These are phyloP conservation scores for Triangularia verruculosa DNA, from an alignment of 2,329 filamentous ascomycete genomes.

Conservation along the genomic window DNA sequence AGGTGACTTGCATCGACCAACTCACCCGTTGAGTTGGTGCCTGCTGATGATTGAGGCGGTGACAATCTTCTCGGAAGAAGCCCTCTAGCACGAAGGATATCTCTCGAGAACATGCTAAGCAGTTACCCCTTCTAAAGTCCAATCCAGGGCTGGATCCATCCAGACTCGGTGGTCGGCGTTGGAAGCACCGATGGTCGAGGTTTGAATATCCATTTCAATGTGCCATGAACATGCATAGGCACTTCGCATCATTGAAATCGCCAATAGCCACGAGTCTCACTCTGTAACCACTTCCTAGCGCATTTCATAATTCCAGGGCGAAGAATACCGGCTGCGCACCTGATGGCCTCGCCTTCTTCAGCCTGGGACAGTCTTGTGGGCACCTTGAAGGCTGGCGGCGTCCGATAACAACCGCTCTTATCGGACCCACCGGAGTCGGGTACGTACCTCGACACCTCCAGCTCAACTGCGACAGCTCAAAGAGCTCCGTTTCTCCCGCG, in stretches of 20 bases:
- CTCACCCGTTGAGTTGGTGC: neutral
- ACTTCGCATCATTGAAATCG: neutral
- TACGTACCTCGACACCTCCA: neutral
- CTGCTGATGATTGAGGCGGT: neutral
- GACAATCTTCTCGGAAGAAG: neutral
- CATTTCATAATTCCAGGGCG: neutral
- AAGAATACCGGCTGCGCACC: neutral
- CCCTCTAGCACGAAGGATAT: neutral
- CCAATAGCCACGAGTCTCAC: neutral
- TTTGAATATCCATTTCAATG: neutral
- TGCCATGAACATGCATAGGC: neutral
- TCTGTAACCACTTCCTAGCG: neutral
- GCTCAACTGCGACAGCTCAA: neutral
- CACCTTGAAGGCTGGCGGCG: constrained; percentile 2
- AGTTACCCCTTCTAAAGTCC: neutral
- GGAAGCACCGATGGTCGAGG: neutral
- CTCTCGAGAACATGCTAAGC: neutral
- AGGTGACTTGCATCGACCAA: neutral
- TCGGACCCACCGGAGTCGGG: neutral
- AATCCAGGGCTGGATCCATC: neutral
- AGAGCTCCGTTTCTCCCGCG: constrained; percentile 1
- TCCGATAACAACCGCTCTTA: neutral
- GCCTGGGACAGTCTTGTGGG: neutral
- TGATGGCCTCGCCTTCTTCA: neutral
- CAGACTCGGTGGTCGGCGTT: neutral